A percentile compares a stretch with the other conserved stretches of the same genome.
phyloP scores from a whole-genome alignment of 352 stramenopile genomes.

The Globisporangium mamillatum region DNA sequence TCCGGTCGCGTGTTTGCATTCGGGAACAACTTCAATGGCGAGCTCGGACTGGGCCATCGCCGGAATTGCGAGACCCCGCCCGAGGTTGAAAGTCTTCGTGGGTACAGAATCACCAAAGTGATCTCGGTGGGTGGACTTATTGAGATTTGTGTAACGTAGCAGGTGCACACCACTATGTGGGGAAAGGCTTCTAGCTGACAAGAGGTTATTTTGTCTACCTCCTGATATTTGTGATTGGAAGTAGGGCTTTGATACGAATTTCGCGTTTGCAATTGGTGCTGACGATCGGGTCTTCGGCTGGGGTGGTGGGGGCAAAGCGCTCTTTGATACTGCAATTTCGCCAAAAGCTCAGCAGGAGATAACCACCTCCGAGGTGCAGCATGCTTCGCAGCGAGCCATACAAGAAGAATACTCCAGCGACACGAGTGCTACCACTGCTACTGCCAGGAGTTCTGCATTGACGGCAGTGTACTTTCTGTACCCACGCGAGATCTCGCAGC shows the following conservation, averaged over 20 bases:
- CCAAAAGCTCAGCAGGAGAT: neutral
- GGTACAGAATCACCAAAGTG: constrained; percentile 38
- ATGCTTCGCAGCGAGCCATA: neutral
- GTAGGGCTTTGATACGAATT: constrained; percentile 66
- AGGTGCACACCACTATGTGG: neutral
- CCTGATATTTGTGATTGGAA: neutral
- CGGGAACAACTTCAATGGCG: constrained; percentile 59
- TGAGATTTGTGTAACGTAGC: neutral
- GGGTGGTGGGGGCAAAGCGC: constrained; percentile 67
- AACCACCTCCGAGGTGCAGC: neutral
- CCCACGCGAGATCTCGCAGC: constrained; percentile 32
- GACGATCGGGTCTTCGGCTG: constrained; percentile 86
- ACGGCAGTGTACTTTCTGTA: constrained; percentile 38
- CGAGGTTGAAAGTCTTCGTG: constrained; percentile 58
- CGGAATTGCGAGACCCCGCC: constrained; percentile 29
- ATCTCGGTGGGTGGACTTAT: constrained; percentile 31
- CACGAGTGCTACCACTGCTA: neutral
- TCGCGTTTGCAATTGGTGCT: constrained; percentile 77
- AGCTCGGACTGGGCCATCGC: constrained; percentile 62
- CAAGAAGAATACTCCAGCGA: neutral
- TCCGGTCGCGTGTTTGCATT: constrained; percentile 66
- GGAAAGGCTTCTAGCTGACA: neutral
- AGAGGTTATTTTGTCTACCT: neutral
- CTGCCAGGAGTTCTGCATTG: neutral
- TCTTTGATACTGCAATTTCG: constrained; percentile 26